phyloP scores from a whole-genome alignment of 441 rosid species.

The Gossypium schwendimanii region DNA sequence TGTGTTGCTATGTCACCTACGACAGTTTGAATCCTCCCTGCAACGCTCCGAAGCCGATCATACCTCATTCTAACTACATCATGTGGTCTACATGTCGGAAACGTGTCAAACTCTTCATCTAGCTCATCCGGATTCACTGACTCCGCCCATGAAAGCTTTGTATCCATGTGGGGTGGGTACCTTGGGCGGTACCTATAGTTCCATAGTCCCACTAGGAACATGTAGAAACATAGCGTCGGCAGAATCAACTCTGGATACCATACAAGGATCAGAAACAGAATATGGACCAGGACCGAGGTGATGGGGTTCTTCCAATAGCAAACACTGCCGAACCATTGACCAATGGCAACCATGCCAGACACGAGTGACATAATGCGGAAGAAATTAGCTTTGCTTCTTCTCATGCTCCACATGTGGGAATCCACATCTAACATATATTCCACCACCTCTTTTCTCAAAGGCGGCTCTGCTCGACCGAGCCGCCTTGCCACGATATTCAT shows the following conservation, averaged over 20 bases:
- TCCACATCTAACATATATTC: conserved; percentile 66
- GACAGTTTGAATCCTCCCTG: conserved; percentile 57
- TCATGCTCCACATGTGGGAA: conserved; percentile 68
- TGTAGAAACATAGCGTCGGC: conserved; percentile 48
- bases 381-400: conserved; percentile 68
- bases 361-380: conserved; percentile 49
- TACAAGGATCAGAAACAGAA: conserved; percentile 44
- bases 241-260: conserved; percentile 53
- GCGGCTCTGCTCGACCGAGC: conserved; percentile 63
- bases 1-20: conserved; percentile 62
- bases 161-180: conserved; percentile 62
- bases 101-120: conserved; percentile 60
- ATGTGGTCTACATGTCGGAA: conserved; percentile 42
- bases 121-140: conserved; percentile 50
- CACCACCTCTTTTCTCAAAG: conserved; percentile 56
- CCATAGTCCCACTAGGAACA: conserved; percentile 56
- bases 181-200: conserved; percentile 46
- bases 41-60: conserved; percentile 52
- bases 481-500: conserved; percentile 53
- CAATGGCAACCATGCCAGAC: conserved; percentile 33
- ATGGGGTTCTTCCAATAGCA: conserved; percentile 50
- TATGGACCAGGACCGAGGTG: conserved; percentile 47
- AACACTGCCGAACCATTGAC: conserved; percentile 44
- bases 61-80: conserved; percentile 47
- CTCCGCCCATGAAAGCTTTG: conserved; percentile 61